phyloP scores from a whole-genome alignment of 495 filamentous ascomycete genomes.

The Tuber aestivum region DNA sequence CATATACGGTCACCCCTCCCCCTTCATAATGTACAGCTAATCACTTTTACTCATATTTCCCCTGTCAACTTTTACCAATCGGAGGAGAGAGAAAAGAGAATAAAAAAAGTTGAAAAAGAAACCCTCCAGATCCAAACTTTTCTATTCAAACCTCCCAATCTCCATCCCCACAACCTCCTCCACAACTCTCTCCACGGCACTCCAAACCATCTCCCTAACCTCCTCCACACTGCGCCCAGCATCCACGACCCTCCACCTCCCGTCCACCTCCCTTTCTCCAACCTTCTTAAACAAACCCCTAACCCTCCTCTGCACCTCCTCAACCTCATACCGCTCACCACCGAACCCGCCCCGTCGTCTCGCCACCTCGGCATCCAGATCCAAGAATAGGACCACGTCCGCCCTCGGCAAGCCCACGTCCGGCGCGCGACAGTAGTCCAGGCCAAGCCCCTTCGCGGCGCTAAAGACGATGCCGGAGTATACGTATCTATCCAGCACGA shows the following conservation, averaged over 20 bases:
- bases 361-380: slow-evolving; percentile 66
- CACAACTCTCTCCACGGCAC: slow-evolving; percentile 47
- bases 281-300: slow-evolving; percentile 59
- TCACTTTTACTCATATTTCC: background rate
- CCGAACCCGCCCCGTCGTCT: slow-evolving; percentile 76
- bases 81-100: background rate
- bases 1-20: background rate
- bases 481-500: slow-evolving; percentile 89
- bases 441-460: slow-evolving; percentile 83
- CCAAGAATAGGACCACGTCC: slow-evolving; percentile 80
- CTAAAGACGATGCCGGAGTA: slow-evolving; percentile 90
- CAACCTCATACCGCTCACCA: slow-evolving; percentile 79
- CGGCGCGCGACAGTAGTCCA: slow-evolving; percentile 65
- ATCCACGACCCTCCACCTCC: slow-evolving; percentile 54
- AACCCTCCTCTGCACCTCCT: slow-evolving; percentile 74
- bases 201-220: slow-evolving; percentile 51
- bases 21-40: slow-evolving; percentile 1
- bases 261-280: slow-evolving; percentile 49
- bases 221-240: slow-evolving; percentile 50
- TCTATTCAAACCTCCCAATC: slow-evolving; percentile 43
- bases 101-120: slow-evolving; percentile 7
- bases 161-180: slow-evolving; percentile 49
- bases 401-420: slow-evolving; percentile 84
- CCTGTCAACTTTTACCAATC: background rate
- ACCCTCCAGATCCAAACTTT: background rate